Evolutionary conservation across 768 basidiomycete genomes (phyloP), one percentile per base, ranked within the genome.

Genomic region (Tephrocybe sp.): DNA sequence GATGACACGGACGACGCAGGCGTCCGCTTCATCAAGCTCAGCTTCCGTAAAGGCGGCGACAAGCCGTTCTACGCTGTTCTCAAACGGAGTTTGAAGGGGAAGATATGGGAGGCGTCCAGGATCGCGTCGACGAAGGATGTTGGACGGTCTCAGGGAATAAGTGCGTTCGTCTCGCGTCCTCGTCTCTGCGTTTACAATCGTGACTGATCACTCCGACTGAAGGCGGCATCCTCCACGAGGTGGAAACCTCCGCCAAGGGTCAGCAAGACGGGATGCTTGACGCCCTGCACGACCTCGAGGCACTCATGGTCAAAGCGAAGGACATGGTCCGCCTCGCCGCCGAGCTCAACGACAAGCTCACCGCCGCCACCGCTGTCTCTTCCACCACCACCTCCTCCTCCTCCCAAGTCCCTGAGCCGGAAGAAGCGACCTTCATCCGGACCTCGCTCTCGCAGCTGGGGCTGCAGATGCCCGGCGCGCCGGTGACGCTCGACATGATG

Each of bases 311-410:
- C 42, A 90, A 95, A 64, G 93, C 94, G 1, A 87, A 84, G 57
- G 93, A 95, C 58, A 96, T 98, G 85, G 94, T 95, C 50, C 81
- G 81, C 25, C 77, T 98, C 20, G 94, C 96, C 2, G 86, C 85
- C 45, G 88, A 95, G 32, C 79, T 98, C 55, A 94, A 92, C 62
- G 83, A 90, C 50, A 89, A 83, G 55, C 75, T 97, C 21, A 85
- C 86, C 6, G 78, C 79, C 0, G 60, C 65, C 1, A 50, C 69
- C 0, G 51, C 53, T 11, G 24, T 62, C 50, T 49, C 59, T 3
- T 34, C 38, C 50, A 12, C 50, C 74, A 4, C 21, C 43, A 23
- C 63, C 9, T 63, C 71, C 7, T 55, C 54, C 45, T 58, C 49
- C 17, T 54, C 49, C 18, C 61, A 55, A 7, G 58, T 37, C 20